Percentiles rank a stretch among this genome's conserved stretches.
Conservation (phyloP, 164 flowering plant species). For the Aristolochia californica region DNA sequence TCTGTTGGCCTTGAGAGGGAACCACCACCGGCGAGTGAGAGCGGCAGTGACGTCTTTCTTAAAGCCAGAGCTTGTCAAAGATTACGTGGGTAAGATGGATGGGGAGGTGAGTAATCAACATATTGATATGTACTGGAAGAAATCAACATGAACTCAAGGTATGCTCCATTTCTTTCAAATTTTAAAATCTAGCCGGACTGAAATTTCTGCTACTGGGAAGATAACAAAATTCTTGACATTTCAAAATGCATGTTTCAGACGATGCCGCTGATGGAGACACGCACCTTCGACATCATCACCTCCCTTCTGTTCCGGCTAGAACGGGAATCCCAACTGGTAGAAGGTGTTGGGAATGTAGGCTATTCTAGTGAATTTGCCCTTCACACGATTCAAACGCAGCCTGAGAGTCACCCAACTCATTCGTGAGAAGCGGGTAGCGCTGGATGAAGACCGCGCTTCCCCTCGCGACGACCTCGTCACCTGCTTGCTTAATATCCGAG, state of each 20-base stretch:
- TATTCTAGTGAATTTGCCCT: slow-evolving; percentile 52
- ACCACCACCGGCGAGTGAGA: slow-evolving; percentile 21
- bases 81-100: slow-evolving; percentile 21
- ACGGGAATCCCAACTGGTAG: slow-evolving; percentile 18
- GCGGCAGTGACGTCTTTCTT: slow-evolving; percentile 16
- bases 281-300: slow-evolving; percentile 56
- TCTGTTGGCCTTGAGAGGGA: slow-evolving; percentile 20
- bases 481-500: slow-evolving; percentile 30
- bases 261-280: slow-evolving; percentile 48
- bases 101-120: slow-evolving; percentile 13
- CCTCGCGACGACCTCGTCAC: slow-evolving; percentile 48
- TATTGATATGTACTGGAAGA: slow-evolving; percentile 14
- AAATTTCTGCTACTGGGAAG: background rate
- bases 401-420: slow-evolving; percentile 30
- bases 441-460: slow-evolving; percentile 22
- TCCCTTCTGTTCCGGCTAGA: slow-evolving; percentile 45
- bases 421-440: slow-evolving; percentile 25
- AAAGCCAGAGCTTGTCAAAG: slow-evolving; percentile 21
- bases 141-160: slow-evolving; percentile 15
- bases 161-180: background rate
- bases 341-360: slow-evolving; percentile 55
- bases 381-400: slow-evolving; percentile 48
- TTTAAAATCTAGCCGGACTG: no score
- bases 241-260: slow-evolving; percentile 23
- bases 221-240: no score